Evolutionary conservation across 257 asterid genomes (phyloP).

Genomic region (Catharanthus roseus): DNA sequence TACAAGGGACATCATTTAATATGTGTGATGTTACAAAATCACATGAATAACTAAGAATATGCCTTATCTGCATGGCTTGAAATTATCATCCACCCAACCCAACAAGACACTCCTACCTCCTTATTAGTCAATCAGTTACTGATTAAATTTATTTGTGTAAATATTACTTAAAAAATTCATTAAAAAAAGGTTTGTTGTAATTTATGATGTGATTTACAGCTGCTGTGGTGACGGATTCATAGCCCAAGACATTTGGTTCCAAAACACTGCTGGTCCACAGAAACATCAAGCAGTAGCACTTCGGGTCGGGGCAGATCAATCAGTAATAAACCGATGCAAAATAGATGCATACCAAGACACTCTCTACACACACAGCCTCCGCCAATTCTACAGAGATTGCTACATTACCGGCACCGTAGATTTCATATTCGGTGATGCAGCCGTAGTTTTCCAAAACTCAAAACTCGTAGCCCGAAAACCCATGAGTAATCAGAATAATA

Average conservation of each 20-base stretch:
- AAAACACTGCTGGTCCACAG: constrained; percentile 49
- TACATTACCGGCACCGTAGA: constrained; percentile 49
- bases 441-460: constrained; percentile 40
- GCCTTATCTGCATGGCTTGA: no score
- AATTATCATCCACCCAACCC: no score
- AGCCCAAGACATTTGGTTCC: constrained; percentile 46
- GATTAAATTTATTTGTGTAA: no score
- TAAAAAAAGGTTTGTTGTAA: neutral
- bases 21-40: no score
- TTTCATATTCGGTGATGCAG: constrained; percentile 52
- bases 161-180: no score
- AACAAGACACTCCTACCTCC: no score
- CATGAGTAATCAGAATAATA: constrained; percentile 31
- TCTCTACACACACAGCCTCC: constrained; percentile 38
- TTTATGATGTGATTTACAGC: constrained; percentile 22
- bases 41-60: no score
- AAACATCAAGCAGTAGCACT: constrained; percentile 57
- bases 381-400: constrained; percentile 55
- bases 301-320: constrained; percentile 42
- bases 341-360: constrained; percentile 51
- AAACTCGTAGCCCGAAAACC: constrained; percentile 33
- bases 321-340: constrained; percentile 41
- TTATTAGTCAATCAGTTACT: no score
- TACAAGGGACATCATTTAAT: no score
- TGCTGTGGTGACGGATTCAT: constrained; percentile 48